Evolutionary conservation across 2,329 filamentous ascomycete genomes (phyloP), one percentile per base, ranked within the genome.

Genomic region (Colletotrichum sublineola): DNA sequence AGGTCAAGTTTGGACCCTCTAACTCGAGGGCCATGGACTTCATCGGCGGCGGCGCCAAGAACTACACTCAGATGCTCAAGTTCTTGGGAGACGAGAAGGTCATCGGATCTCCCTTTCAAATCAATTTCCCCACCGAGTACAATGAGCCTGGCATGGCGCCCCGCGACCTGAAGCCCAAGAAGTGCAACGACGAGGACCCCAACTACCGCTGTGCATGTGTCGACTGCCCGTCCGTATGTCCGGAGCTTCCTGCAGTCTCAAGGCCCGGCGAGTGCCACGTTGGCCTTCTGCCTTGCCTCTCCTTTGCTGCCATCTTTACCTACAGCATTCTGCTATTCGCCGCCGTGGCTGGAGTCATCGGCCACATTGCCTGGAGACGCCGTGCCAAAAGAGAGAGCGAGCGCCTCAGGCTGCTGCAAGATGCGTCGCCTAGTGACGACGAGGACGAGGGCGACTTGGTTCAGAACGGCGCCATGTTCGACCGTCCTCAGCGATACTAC

Each of bases 1-100:
- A 99, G 81, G 96, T 99, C 83, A 99, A 99, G 80, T 98, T 98
- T 78, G 96, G 96, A 46, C 93, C 95, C 8, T 95, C 96, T 53
- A 97, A 97, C 79, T 93, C 94, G 73, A 95, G 93, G 78, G 96
- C 96, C 20, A 99, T 99, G 89, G 93, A 96, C 77, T 91, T 99
- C 77, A 98, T 99, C 73, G 97, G 96, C 42, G 96, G 96, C 20
- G 95, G 96, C 20, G 96, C 96, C 15, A 96, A 95, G 82, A 94
- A 98, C 80, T 97, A 96, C 81, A 90, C 91, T 0, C 89, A 93
- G 53, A 93, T 99, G 76, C 84, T 99, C 76, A 96, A 95, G 78
- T 99, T 98, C 77, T 84, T 99, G 44, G 96, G 96, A 20, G 92
- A 97, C 81, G 96, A 97, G 85, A 97, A 97, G 81, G 87, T 92